Evolutionary conservation across 495 filamentous ascomycete genomes (phyloP), one percentile per base, ranked within the genome.

Genomic region (Aspergillus panamensis): DNA sequence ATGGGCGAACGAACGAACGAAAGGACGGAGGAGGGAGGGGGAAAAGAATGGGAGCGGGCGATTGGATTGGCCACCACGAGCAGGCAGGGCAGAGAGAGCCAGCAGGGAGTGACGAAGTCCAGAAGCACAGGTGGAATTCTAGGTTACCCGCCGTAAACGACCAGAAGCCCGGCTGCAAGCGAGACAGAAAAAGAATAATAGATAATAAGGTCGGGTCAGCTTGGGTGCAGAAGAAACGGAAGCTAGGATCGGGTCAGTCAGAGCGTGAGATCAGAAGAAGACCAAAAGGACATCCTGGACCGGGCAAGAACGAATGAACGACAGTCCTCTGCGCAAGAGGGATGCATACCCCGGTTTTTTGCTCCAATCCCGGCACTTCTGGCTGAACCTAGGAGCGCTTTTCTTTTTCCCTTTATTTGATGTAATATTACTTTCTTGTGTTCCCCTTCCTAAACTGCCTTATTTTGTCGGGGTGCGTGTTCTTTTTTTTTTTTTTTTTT

Each of bases 101-200:
- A 25, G 43, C 29, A 49, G 47, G 31, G 10, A n/a, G 47, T 49
- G 10, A n/a, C 47, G 13, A 31, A 19, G 20, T 20, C 47, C 20
- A 49, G 47, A 49, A 49, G 47, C 42, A 17, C 35, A 45, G 42
- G 9, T 30, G 48, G 51, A 61, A 67, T 65, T 67, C 62, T 58
- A 61, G 57, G 43, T 57, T 65, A 67, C 62, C 65, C 62, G 65
- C 65, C 62, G 57, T 67, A 65, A 57, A 67, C 65, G 65, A 67
- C 39, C 53, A 61, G 54, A 57, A 59, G 33, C 44, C 37, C 50
- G 25, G 44, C 43, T 48, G 35, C 32, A 59, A 53, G 21, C 37
- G 20, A 51, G 12, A 56, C 16, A 19, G 37, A 25, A 57, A 55
- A 48, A 59, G 48, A 48, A 55, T 37, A 52, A 52, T n/a, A n/a